Conservation (phyloP, 2,329 filamentous ascomycete species). For the Aspergillus novofumigatus region DNA sequence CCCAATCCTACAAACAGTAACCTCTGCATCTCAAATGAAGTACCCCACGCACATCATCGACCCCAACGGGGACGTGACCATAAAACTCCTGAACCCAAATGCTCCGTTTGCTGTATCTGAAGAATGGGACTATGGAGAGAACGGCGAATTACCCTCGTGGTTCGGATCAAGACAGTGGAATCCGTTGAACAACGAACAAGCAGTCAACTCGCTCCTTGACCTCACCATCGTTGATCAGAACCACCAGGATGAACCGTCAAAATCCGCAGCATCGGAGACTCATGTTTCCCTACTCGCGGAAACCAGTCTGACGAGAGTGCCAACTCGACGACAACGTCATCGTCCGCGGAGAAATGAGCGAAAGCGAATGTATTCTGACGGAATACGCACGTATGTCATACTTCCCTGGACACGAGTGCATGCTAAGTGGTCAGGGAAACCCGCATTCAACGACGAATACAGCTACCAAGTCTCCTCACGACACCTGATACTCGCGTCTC, state of each 20-base stretch:
- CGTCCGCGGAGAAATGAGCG: too few relatives aligned
- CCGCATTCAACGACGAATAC: background rate
- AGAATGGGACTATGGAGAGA: background rate
- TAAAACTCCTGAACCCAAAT: background rate
- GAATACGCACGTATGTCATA: too few relatives aligned
- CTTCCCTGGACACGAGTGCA: too few relatives aligned
- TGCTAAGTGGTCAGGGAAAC: too few relatives aligned
- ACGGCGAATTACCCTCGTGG: background rate
- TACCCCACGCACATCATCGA: background rate
- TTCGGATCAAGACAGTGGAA: background rate
- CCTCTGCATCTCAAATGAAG: slow-evolving; percentile 19
- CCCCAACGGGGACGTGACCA: slow-evolving; percentile 1
- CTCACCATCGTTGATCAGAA: background rate
- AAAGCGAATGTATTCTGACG: too few relatives aligned
- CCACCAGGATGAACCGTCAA: background rate
- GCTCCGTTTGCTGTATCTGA: background rate
- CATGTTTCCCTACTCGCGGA: too few relatives aligned
- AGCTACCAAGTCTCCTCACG: slow-evolving; percentile 11
- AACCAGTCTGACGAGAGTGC: too few relatives aligned
- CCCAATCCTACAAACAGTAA: too few relatives aligned
- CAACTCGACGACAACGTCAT: too few relatives aligned
- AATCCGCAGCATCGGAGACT: too few relatives aligned
- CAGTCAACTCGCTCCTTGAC: background rate
- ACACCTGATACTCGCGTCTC: slow-evolving; percentile 17
- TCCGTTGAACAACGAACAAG: background rate